Evolutionary conservation across 768 basidiomycete genomes (phyloP).

Genomic region (Boletus sp.): DNA sequence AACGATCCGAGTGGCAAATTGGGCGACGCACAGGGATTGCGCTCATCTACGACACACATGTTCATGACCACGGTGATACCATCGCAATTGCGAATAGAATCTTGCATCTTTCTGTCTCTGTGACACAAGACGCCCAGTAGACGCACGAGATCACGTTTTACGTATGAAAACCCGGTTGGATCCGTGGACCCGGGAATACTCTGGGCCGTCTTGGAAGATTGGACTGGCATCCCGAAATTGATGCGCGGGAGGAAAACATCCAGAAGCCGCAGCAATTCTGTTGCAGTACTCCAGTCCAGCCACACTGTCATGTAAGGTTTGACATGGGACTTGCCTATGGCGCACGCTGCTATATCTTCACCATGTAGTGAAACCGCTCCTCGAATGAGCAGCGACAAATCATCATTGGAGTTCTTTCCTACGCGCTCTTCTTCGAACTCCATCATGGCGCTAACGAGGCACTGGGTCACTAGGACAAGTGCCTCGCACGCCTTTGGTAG

Average conservation of each 20-base stretch:
- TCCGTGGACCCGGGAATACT: slow-evolving; percentile 33
- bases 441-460: slow-evolving; percentile 63
- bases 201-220: slow-evolving; percentile 3
- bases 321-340: slow-evolving; percentile 50
- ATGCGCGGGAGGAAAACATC: slow-evolving; percentile 84
- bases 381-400: slow-evolving; percentile 43
- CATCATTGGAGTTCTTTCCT: slow-evolving; percentile 3
- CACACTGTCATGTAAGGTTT: neutral
- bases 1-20: neutral
- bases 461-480: slow-evolving; percentile 74
- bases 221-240: slow-evolving; percentile 68
- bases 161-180: slow-evolving; percentile 67
- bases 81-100: slow-evolving; percentile 64
- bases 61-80: slow-evolving; percentile 85
- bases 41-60: slow-evolving; percentile 85
- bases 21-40: slow-evolving; percentile 80
- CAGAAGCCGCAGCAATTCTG: slow-evolving; percentile 73
- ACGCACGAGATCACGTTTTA: slow-evolving; percentile 90
- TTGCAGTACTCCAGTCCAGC: slow-evolving; percentile 36
- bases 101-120: slow-evolving; percentile 64
- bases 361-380: slow-evolving; percentile 39
- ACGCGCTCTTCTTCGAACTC: slow-evolving; percentile 35
- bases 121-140: slow-evolving; percentile 78
- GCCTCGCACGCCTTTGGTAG: slow-evolving; percentile 81
- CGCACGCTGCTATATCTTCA: slow-evolving; percentile 49